phyloP scores from a whole-genome alignment of 805 yeast species.

The Kluyveromyces starmeri region DNA sequence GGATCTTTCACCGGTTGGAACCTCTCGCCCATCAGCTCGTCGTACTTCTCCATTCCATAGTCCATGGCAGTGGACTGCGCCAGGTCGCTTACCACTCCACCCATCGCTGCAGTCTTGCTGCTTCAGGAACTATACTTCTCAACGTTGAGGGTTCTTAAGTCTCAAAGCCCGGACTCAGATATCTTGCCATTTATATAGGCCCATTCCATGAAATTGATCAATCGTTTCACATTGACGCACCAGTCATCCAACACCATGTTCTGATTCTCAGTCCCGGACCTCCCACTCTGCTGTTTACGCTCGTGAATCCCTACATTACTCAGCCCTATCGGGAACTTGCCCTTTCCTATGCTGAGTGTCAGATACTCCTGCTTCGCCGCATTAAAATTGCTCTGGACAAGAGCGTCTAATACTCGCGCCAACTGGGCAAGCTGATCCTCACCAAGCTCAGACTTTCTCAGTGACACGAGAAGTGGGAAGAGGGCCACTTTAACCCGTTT shows the following conservation, averaged over 20 bases:
- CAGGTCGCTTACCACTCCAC: constrained; percentile 9
- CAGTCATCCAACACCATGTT: constrained; percentile 82
- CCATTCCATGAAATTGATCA: constrained; percentile 44
- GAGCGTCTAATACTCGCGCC: constrained; percentile 47
- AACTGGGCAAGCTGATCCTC: constrained; percentile 42
- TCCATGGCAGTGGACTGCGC: constrained; percentile 8
- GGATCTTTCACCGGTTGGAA: constrained; percentile 44
- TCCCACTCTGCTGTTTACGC: constrained; percentile 60
- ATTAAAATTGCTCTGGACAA: constrained; percentile 39
- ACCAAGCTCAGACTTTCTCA: constrained; percentile 37
- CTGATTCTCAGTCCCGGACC: constrained; percentile 35
- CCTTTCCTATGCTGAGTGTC: constrained; percentile 74
- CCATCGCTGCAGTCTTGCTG: too few species aligned
- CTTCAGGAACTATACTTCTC: too few species aligned
- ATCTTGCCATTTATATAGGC: too few species aligned
- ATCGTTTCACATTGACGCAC: constrained; percentile 66
- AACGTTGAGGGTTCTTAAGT: too few species aligned
- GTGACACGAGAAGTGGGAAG: constrained; percentile 43
- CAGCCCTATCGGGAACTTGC: constrained; percentile 90
- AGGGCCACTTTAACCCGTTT: constrained; percentile 41
- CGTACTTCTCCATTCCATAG: constrained; percentile 13
- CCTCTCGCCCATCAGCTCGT: constrained; percentile 21
- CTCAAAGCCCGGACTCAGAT: too few species aligned
- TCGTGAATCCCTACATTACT: constrained; percentile 72
- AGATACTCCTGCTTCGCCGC: constrained; percentile 51